phyloP scores from a whole-genome alignment of 192 early-diverging fungal species.

The Coemansia brasiliensis region DNA sequence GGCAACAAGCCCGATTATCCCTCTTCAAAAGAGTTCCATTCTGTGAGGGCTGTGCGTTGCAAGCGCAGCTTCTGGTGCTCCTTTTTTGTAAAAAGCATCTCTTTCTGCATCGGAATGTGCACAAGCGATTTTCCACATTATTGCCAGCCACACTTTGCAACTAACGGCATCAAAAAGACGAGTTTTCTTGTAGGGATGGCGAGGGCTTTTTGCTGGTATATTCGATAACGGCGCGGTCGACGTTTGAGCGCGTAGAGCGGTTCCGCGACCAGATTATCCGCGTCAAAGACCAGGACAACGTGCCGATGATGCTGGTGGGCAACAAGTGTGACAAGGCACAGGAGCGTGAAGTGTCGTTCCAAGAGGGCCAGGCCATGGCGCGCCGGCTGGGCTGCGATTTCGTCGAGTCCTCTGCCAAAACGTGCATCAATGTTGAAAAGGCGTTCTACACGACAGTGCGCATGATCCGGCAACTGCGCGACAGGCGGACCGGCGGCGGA shows the following conservation, averaged over 20 bases:
- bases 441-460: constrained; percentile 81
- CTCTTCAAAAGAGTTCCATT: too few relatives aligned
- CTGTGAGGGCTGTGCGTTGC: too few relatives aligned
- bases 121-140: too few relatives aligned
- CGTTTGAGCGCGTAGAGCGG: constrained; percentile 84
- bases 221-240: constrained; percentile 83
- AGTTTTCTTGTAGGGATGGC: constrained; percentile 59
- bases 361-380: constrained; percentile 81
- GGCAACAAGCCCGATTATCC: too few relatives aligned
- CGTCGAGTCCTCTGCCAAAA: constrained; percentile 89
- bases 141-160: too few relatives aligned
- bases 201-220: constrained; percentile 92
- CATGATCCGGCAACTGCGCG: constrained; percentile 71
- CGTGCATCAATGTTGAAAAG: constrained; percentile 88
- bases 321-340: constrained; percentile 89
- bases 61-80: too few relatives aligned
- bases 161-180: neutral
- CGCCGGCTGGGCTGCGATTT: constrained; percentile 75
- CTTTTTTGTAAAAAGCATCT: too few relatives aligned
- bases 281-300: constrained; percentile 86
- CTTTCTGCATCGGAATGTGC: too few relatives aligned
- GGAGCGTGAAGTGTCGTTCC: constrained; percentile 82
- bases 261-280: constrained; percentile 86
- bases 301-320: constrained; percentile 90
- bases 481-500: constrained; percentile 47